Evolutionary conservation across 2,329 filamentous ascomycete species (phyloP).

Genomic region (Podosphaera fusca): DNA sequence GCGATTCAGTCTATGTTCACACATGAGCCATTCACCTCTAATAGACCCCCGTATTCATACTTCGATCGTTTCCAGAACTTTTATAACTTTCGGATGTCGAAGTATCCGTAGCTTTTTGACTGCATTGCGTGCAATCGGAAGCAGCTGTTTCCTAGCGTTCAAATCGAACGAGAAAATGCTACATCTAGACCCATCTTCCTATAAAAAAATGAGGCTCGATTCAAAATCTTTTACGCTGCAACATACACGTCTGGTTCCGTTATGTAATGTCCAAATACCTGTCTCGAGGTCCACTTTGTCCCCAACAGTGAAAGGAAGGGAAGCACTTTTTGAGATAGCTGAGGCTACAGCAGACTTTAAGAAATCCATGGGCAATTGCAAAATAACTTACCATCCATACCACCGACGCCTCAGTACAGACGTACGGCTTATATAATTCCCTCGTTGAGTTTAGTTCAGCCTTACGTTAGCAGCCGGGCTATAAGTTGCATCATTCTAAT

Average conservation of each 20-base stretch:
- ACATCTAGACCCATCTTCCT: constrained; percentile 88
- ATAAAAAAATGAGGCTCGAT: constrained; percentile 6
- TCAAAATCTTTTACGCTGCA: neutral
- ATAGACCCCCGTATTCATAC: constrained; percentile 22
- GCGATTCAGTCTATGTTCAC: constrained; percentile 54
- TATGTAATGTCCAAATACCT: constrained; percentile 90
- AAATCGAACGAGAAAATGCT: constrained; percentile 96
- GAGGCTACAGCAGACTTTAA: constrained; percentile 94
- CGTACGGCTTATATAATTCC: too few relatives aligned
- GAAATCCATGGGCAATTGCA: constrained; percentile 52
- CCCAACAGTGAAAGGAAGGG: constrained; percentile 80
- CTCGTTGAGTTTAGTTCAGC: too few relatives aligned
- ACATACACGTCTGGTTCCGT: constrained; percentile 65
- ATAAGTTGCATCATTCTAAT: too few relatives aligned
- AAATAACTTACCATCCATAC: too few relatives aligned
- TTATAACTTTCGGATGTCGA: constrained; percentile 83
- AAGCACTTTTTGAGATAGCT: constrained; percentile 81
- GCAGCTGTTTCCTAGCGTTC: constrained; percentile 49
- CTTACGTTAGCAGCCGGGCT: too few relatives aligned
- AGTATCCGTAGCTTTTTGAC: constrained; percentile 82
- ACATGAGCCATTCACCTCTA: neutral
- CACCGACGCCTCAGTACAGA: too few relatives aligned
- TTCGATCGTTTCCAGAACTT: constrained; percentile 84
- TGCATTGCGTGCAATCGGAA: constrained; percentile 80
- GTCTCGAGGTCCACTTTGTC: constrained; percentile 81